phyloP scores from a whole-genome alignment of 148 eudicot species.

The Nepenthes gracilis region DNA sequence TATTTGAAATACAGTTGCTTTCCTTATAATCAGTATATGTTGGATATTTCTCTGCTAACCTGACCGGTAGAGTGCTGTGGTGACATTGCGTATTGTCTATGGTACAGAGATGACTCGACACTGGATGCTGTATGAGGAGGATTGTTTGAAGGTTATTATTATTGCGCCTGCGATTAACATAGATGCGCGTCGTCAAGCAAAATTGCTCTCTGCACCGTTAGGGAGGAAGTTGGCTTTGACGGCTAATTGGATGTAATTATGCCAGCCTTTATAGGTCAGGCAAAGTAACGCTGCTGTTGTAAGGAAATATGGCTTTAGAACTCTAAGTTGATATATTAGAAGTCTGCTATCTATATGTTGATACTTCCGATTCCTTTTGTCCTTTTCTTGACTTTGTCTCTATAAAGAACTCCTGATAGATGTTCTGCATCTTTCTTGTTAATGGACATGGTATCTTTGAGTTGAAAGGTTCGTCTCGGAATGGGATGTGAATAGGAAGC shows the following conservation, averaged over 20 bases:
- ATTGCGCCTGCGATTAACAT: too few relatives aligned
- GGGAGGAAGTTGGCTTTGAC: background rate
- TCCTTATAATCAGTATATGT: background rate
- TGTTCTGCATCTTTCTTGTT: constrained; percentile 5
- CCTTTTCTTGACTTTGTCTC: background rate
- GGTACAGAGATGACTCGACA: too few relatives aligned
- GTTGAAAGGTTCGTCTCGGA: background rate
- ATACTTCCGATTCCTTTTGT: constrained; percentile 4
- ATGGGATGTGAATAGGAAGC: too few relatives aligned
- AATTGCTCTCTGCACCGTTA: background rate
- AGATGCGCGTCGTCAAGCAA: too few relatives aligned
- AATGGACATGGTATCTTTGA: background rate
- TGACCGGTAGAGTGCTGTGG: too few relatives aligned
- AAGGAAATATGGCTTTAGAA: background rate
- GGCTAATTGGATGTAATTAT: background rate
- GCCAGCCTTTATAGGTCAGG: background rate
- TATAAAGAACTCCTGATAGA: constrained; percentile 1
- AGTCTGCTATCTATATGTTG: background rate
- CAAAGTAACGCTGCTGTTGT: background rate
- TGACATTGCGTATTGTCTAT: too few relatives aligned
- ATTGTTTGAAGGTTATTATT: too few relatives aligned
- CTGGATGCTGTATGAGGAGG: too few relatives aligned
- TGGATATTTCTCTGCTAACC: too few relatives aligned
- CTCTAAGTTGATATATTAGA: background rate
- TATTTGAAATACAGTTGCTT: background rate